Evolutionary conservation across 768 basidiomycete species (phyloP).

Genomic region (Neoboletus subvelutipes): DNA sequence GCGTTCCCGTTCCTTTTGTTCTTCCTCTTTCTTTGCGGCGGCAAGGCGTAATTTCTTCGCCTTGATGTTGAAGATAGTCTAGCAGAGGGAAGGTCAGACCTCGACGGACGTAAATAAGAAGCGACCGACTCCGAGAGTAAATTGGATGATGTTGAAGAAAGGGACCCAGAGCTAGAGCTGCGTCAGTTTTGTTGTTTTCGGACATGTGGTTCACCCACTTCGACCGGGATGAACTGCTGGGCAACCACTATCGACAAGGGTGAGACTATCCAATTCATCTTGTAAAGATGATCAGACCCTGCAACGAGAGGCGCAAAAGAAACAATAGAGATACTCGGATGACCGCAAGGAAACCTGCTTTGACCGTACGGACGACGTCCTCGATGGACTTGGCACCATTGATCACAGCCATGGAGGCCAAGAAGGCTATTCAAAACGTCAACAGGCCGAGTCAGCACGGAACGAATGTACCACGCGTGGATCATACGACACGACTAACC

Average conservation of each 20-base stretch:
- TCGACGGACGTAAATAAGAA: constrained; percentile 1
- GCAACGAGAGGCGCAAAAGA: not conserved
- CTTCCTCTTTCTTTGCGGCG: constrained; percentile 49
- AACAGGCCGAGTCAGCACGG: not conserved
- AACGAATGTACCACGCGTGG: not conserved
- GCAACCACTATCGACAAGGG: constrained; percentile 74
- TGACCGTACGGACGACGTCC: constrained; percentile 66
- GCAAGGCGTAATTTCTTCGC: constrained; percentile 62
- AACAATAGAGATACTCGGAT: constrained; percentile 51
- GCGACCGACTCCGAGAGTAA: constrained; percentile 65
- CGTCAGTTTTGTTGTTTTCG: constrained; percentile 3
- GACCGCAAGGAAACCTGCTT: constrained; percentile 70
- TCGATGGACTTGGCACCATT: constrained; percentile 70
- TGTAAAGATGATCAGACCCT: constrained; percentile 3
- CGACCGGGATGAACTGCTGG: constrained; percentile 75
- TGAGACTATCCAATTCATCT: constrained; percentile 82
- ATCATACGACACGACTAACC: constrained; percentile 42
- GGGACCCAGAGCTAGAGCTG: constrained; percentile 75
- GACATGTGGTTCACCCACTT: constrained; percentile 43
- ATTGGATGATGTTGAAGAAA: constrained; percentile 80
- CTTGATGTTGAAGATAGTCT: constrained; percentile 76
- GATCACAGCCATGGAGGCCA: constrained; percentile 81
- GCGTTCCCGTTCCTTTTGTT: constrained; percentile 36
- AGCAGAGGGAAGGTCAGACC: constrained; percentile 1
- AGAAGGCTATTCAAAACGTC: constrained; percentile 47